Evolutionary conservation across 768 basidiomycete genomes (phyloP).

Genomic region (Dacryopinax primogenitus): DNA sequence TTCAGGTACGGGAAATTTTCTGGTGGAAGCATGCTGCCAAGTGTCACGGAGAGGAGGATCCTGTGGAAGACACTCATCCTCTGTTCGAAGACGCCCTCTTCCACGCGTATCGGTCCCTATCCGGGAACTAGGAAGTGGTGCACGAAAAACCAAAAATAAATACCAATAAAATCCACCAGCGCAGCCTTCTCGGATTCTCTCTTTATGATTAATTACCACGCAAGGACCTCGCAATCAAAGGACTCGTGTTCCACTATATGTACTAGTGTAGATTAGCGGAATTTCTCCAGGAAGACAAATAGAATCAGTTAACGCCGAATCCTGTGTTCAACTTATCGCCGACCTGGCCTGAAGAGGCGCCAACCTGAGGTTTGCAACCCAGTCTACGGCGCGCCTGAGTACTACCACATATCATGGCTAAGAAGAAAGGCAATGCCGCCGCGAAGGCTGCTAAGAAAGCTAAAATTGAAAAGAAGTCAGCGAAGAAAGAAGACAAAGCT

Average conservation of each 20-base stretch:
- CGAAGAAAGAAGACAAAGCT: constrained; percentile 38
- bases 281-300: no score
- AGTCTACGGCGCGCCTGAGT: background rate
- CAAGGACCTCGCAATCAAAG: no score
- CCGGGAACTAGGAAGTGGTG: background rate
- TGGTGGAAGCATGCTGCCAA: constrained; percentile 81
- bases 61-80: background rate
- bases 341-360: no score
- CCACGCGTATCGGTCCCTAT: background rate
- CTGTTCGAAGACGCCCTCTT: background rate
- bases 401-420: constrained; percentile 8
- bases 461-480: constrained; percentile 45
- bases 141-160: background rate
- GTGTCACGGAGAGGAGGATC: constrained; percentile 42
- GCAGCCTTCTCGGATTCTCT: no score
- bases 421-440: constrained; percentile 35
- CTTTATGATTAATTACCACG: no score
- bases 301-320: no score
- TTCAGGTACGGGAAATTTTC: constrained; percentile 56
- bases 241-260: no score
- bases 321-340: no score
- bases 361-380: no score
- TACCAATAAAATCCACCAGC: no score
- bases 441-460: constrained; percentile 40
- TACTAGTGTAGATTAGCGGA: no score